Conservation (phyloP, 768 basidiomycete genomes). For the Amylocystis lapponica region DNA sequence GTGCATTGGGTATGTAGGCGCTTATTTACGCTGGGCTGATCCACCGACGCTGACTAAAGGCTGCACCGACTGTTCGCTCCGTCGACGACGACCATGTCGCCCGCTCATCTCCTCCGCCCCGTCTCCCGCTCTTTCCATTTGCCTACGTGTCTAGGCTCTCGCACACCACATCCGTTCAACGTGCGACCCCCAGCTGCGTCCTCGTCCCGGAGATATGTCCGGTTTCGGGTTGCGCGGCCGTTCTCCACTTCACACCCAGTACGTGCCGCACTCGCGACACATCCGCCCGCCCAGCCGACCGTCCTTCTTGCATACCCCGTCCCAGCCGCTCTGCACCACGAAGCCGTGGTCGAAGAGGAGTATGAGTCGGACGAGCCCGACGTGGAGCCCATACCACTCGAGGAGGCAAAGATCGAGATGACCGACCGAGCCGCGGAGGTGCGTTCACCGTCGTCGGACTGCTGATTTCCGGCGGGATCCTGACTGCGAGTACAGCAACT, state of each 20-base stretch:
- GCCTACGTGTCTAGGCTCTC: too few species aligned
- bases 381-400: constrained; percentile 47
- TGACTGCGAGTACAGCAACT: constrained; percentile 58
- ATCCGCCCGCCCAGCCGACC: constrained; percentile 40
- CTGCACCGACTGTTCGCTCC: too few species aligned
- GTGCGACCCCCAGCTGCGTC: too few species aligned
- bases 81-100: too few species aligned
- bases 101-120: too few species aligned
- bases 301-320: constrained; percentile 41
- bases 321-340: constrained; percentile 9
- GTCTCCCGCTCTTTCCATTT: too few species aligned
- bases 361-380: constrained; percentile 60
- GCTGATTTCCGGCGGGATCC: constrained; percentile 1
- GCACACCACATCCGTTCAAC: too few species aligned
- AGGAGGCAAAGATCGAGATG: constrained; percentile 50
- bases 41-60: too few species aligned
- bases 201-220: too few species aligned
- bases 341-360: constrained; percentile 33
- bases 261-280: constrained; percentile 33
- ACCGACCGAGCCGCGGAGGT: constrained; percentile 79
- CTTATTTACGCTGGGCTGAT: too few species aligned
- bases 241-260: constrained; percentile 6
- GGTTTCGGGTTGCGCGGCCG: too few species aligned
- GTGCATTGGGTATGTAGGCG: too few species aligned
- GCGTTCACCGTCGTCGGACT: constrained; percentile 9